Base-by-base conservation (phyloP, 179 eudicot species). In the Amaranthus tricolor region DNA sequence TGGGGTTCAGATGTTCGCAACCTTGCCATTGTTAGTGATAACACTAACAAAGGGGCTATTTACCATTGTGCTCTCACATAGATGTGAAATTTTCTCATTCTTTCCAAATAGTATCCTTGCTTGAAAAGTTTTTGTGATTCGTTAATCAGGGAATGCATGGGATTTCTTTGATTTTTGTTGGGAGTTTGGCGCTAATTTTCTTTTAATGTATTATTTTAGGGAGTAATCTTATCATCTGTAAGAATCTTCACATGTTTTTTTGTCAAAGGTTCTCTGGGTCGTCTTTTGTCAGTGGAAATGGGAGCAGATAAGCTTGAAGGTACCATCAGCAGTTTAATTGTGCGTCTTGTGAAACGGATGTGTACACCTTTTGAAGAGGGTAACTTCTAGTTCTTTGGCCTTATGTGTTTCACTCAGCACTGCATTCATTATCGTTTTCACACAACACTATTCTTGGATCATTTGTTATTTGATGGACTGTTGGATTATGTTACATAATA, bases 271-370 rank as follows among this genome's bases (percentile, higher is more conserved):
- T 80, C 87, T 70, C 72, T 91, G 58, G 87, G 74, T 74, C 80
- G 72, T 67, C 50, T 80, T 19, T 75, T 78, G 44, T 76, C 80
- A 55, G 17, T 11, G 72, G 89, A 74, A 76, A 88, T 78, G 76
- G 79, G 83, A 40, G 67, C 70, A 21, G 85, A 84, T 61, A 58
- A 78, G 59, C 66, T 87, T 71, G 90, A 93, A 85, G 93, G 86
- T n/a, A 86, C 80, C 73, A 73, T 93, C 72, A 85, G 79, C 84
- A 85, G 85, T 85, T 79, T 94, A 80, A 86, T 92, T 67, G 66
- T 84, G 68, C 89, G 84, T 68, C 76, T 94, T 52, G 60, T 89
- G 71, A 78, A 76, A 82, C 90, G 91, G 85, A 89, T 90, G 96
- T 86, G 92, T 79, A 81, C 86, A 50, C 78, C 88, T 17, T 74